Base-by-base conservation (phyloP, 441 rosid genomes). In the Biscutella laevigata region DNA sequence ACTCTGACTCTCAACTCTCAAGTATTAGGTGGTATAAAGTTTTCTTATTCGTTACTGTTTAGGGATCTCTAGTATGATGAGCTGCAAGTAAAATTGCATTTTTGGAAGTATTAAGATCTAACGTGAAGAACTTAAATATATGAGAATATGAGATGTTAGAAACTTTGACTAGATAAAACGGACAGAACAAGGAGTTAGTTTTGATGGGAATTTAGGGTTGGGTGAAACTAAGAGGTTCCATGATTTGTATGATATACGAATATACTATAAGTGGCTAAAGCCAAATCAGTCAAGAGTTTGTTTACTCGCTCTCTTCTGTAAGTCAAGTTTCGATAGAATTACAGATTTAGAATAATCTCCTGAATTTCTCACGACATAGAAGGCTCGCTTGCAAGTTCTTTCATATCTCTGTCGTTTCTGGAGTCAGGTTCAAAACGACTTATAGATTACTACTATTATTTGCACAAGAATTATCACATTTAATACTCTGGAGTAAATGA, bases 1-100 rank as follows among this genome's bases (percentile, higher is more conserved):
- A 21, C 22, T 30, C 14, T 60, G 11, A n/a, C n/a, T n/a, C n/a
- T 17, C 4, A 27, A 19, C 50, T 51, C 34, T 50, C 29, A 40
- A 27, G 37, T 32, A 24, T 59, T 20, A 37, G 49, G 35, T 24
- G 39, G 42, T 60, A 13, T 49, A 49, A 34, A 17, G 36, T 39
- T 39, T 46, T 32, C 29, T 24, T 55, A 39, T 47, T 38, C 5
- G 5, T 41, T 46, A 53, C 7, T 53, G n/a, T 28, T 20, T 39
- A 32, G 7, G 12, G 7, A 11, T 32, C 37, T 43, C 53, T 43
- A 21, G 26, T 19, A 17, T 17, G 45, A 26, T 41, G 19, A 16
- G 29, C 37, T 4, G n/a, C 19, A 24, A 11, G 52, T 32, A 40
- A 13, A 51, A 11, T 16, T 30, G 7, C 35, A 30, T 32, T 50